A percentile compares a stretch with the other conserved stretches of the same genome.
Evolutionary conservation across 257 asterid species (phyloP).

Genomic region (Salvia miltiorrhiza): DNA sequence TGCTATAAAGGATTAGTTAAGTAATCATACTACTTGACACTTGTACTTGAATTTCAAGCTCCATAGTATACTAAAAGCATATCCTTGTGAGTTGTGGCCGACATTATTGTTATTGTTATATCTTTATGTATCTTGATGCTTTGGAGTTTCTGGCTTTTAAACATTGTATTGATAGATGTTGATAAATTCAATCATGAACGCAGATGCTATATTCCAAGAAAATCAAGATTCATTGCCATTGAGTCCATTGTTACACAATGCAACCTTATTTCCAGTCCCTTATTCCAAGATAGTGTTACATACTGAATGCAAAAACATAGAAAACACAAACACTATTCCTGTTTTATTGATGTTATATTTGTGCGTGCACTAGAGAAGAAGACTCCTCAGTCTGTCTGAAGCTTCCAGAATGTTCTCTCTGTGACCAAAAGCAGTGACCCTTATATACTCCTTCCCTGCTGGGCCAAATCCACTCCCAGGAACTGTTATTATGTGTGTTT

Average conservation of each 20-base stretch:
- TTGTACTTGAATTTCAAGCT: background rate
- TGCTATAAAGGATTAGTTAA: background rate
- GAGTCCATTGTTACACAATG: background rate
- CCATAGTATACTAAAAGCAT: background rate
- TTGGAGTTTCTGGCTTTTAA: background rate
- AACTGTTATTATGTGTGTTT: slow-evolving; percentile 70
- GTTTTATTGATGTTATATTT: background rate
- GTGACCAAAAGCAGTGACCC: slow-evolving; percentile 80
- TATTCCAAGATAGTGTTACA: background rate
- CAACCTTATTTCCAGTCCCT: background rate
- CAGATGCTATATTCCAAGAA: background rate
- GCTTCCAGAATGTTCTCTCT: slow-evolving; percentile 72
- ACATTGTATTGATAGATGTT: slow-evolving; percentile 6
- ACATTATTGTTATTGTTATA: background rate
- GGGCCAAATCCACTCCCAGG: slow-evolving; percentile 98
- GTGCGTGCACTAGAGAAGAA: slow-evolving; percentile 27
- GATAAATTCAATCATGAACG: slow-evolving; percentile 1
- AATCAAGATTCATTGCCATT: background rate
- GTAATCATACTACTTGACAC: background rate
- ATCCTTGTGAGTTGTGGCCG: background rate
- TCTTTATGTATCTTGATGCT: background rate
- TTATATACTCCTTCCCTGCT: slow-evolving; percentile 72
- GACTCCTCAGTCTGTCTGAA: slow-evolving; percentile 53
- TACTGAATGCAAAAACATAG: background rate
- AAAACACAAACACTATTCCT: background rate